Evolutionary conservation across 148 eudicot species (phyloP), one percentile per base, ranked within the genome.

Genomic region (Rheum nobile): DNA sequence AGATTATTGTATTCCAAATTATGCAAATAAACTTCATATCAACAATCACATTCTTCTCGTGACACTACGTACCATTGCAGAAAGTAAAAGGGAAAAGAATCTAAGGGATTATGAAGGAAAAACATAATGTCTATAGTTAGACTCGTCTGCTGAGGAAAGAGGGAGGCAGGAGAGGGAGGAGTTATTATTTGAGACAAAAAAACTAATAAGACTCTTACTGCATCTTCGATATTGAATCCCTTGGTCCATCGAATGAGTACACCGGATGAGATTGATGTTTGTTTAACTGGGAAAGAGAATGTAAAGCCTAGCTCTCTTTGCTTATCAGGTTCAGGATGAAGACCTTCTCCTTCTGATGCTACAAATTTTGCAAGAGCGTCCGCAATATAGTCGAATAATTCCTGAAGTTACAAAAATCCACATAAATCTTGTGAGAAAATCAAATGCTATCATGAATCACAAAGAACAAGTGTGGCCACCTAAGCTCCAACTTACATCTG

Each of bases 281-380:
- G 99, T 72, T 80, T 87, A 59, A 96, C 92, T 17, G 99, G 99
- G 83, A 96, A 96, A 32, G 99, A 96, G 85, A 96, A 96, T 77
- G 99, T 96, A 75, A 96, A 96, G 57, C 99, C 99, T 43, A 96
- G 82, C 84, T 96, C 99, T 81, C 99, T 89, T 76, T 95, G 92
- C 81, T 76, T 88, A 76, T 90, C 89, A 71, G 89, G 88, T 38
- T 86, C 82, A 37, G 87, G 85, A 69, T 87, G 94, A 76, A 86
- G 86, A 68, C 84, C 92, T 76, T 92, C 97, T 69, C 86, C 78
- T 89, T 96, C 99, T 26, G 90, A 85, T 26, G 90, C 88, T 19
- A 96, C 94, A 84, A 96, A 92, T 75, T 85, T 96, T 59, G 97
- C 90, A 74, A 96, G 92, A 37, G 88, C 92, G 6, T 80, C 85